Percentiles rank a stretch among this genome's conserved stretches.
phyloP scores from a whole-genome alignment of 257 asterid genomes.

The Fraxinus anomala region DNA sequence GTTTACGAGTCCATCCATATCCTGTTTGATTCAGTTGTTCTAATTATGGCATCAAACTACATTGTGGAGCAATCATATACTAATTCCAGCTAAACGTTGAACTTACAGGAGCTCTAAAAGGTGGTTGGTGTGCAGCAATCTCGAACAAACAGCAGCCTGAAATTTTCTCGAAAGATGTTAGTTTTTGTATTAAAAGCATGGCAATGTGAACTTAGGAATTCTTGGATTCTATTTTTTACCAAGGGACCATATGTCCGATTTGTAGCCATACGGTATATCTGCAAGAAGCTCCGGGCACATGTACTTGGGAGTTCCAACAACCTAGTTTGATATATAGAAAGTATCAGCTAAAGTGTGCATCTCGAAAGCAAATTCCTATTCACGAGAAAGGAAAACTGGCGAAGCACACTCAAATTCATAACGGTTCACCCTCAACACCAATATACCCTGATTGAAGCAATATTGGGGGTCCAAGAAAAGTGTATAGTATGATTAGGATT shows the following conservation, averaged over 20 bases:
- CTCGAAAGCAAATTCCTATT: neutral
- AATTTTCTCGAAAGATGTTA: conserved; percentile 14
- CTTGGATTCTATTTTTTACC: conserved; percentile 46
- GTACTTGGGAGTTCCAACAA: conserved; percentile 80
- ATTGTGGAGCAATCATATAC: neutral
- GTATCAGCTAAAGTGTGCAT: conserved; percentile 3
- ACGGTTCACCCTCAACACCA: neutral
- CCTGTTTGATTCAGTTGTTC: conserved; percentile 47
- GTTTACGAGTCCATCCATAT: conserved; percentile 89
- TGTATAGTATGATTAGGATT: too few species aligned
- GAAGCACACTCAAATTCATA: too few species aligned
- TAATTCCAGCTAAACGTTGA: neutral
- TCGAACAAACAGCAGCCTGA: conserved; percentile 96
- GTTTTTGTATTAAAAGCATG: conserved; percentile 2
- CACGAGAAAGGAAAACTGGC: neutral
- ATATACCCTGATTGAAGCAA: too few species aligned
- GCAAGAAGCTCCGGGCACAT: conserved; percentile 97
- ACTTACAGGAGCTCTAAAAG: conserved; percentile 88
- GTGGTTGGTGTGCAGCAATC: conserved; percentile 90
- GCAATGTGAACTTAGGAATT: neutral
- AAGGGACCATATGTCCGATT: conserved; percentile 94
- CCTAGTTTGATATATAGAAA: conserved; percentile 45
- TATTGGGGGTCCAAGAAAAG: too few species aligned
- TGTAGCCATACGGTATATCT: conserved; percentile 85
- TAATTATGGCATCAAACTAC: conserved; percentile 21